phyloP scores from a whole-genome alignment of 352 stramenopile species.

The Phytopythium kandeliae region DNA sequence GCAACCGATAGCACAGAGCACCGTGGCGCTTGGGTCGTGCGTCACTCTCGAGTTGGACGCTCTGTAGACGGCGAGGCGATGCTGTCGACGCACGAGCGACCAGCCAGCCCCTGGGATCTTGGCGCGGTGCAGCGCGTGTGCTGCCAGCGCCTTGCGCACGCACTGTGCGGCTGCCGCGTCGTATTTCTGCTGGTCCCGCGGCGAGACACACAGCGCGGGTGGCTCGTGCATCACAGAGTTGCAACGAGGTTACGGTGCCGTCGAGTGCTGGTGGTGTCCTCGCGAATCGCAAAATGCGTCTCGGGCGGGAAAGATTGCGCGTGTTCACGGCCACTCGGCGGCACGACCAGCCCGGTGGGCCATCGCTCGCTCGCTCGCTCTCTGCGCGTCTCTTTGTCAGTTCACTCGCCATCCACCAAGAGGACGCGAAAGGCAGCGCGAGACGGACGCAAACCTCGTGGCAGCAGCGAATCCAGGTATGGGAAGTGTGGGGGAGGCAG shows the following conservation, averaged over 20 bases:
- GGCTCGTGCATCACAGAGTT: neutral
- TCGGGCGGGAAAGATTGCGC: neutral
- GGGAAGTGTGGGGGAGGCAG: too few relatives aligned
- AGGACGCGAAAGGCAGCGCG: neutral
- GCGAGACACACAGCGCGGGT: neutral
- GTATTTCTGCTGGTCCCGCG: conserved; percentile 1
- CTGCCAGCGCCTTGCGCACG: conserved; percentile 1
- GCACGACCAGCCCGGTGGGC: too few relatives aligned
- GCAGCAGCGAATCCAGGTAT: too few relatives aligned
- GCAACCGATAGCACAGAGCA: conserved; percentile 28
- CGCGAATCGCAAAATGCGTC: neutral
- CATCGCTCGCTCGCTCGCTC: too few relatives aligned
- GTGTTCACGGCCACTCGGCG: neutral
- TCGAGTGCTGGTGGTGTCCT: neutral
- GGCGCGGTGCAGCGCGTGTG: neutral
- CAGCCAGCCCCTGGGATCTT: conserved; percentile 2
- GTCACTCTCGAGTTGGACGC: neutral
- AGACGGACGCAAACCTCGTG: neutral
- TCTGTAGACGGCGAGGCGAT: conserved; percentile 6
- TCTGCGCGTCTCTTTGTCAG: neutral
- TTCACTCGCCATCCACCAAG: conserved; percentile 1
- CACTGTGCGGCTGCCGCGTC: conserved; percentile 2
- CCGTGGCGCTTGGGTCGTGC: conserved; percentile 25
- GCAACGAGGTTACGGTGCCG: neutral
- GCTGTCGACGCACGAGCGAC: conserved; percentile 6